Conservation (phyloP, 164 flowering plant species). For the Nelumbo lutea region DNA sequence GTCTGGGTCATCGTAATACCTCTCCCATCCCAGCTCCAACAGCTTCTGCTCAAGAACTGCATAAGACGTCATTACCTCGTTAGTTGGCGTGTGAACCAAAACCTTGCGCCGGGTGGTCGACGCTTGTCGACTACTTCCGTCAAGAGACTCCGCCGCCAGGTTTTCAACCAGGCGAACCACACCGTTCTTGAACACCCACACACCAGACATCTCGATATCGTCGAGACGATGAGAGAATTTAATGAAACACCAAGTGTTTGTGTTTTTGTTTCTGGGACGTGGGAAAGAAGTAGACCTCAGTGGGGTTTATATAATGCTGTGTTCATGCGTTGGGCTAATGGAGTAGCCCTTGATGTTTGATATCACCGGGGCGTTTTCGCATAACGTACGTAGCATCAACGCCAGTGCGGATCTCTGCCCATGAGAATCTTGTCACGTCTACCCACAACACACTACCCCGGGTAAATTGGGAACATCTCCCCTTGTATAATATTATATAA, state of each 20-base stretch:
- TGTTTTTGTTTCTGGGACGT: no score
- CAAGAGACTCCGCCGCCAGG: slow-evolving; percentile 37
- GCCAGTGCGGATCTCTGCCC: no score
- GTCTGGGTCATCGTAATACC: slow-evolving; percentile 76
- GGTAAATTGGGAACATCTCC: no score
- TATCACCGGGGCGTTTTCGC: no score
- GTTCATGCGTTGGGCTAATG: no score
- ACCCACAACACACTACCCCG: no score
- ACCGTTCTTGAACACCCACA: slow-evolving; percentile 88
- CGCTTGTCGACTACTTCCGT: slow-evolving; percentile 13
- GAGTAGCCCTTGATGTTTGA: no score
- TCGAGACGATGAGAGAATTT: neutral
- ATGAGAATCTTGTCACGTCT: no score
- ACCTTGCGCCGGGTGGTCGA: slow-evolving; percentile 40
- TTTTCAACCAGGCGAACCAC: slow-evolving; percentile 66
- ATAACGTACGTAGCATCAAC: no score
- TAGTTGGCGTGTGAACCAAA: slow-evolving; percentile 46
- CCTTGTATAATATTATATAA: no score
- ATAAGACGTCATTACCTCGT: slow-evolving; percentile 68
- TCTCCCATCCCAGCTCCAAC: slow-evolving; percentile 70
- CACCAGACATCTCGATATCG: slow-evolving; percentile 63
- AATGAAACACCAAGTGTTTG: neutral
- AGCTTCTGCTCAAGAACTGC: slow-evolving; percentile 47
- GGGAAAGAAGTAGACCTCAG: no score
- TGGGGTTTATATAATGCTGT: no score